These are phyloP conservation scores for Tuber microsphaerosporum DNA, from an alignment of 495 filamentous ascomycete genomes.

Conservation along the genomic window DNA sequence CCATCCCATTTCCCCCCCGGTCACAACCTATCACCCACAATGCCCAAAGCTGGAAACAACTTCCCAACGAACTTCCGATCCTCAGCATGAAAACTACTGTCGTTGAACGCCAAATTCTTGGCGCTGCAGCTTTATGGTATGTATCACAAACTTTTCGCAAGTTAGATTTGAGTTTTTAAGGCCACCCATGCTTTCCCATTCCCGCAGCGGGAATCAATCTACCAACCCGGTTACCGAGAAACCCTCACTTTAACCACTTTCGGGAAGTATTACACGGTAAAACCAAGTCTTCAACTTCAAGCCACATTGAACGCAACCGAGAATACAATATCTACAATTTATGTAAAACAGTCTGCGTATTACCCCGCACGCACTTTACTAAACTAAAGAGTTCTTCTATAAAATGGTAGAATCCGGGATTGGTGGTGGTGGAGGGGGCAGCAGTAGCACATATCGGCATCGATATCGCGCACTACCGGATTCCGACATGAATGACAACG, in stretches of 20 bases:
- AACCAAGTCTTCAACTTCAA: neutral
- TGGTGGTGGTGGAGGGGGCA: neutral
- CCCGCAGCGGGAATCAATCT: neutral
- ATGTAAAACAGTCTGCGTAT: neutral
- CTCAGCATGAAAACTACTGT: neutral
- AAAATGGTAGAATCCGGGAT: neutral
- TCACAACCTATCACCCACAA: neutral
- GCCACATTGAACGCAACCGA: neutral
- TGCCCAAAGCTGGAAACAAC: neutral
- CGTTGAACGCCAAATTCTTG: neutral
- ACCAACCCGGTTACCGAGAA: neutral
- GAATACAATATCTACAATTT: neutral
- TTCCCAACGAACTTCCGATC: neutral
- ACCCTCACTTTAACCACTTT: neutral
- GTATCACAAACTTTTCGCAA: neutral
- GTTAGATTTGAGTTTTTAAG: neutral
- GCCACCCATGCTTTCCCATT: neutral
- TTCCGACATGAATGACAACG: slow-evolving; percentile 22
- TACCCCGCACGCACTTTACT: neutral
- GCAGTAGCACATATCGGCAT: slow-evolving; percentile 21
- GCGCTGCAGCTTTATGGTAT: neutral
- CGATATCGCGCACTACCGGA: slow-evolving; percentile 26
- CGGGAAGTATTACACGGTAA: neutral
- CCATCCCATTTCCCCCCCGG: neutral
- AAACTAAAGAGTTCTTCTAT: neutral